phyloP scores from a whole-genome alignment of 768 basidiomycete genomes.

The Galerina marginata region DNA sequence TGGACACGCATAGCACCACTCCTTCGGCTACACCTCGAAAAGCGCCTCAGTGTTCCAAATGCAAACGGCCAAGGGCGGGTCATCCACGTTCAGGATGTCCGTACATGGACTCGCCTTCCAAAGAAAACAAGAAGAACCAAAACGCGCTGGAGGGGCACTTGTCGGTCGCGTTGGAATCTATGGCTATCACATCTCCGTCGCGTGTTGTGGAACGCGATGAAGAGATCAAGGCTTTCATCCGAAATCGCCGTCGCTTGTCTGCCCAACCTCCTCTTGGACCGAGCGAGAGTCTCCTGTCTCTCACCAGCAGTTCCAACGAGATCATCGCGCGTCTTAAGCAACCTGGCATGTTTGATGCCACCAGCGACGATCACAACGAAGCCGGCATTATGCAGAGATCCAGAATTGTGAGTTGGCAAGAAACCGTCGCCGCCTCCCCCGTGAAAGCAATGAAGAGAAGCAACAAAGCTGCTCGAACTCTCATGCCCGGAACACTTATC shows the following conservation, averaged over 20 bases:
- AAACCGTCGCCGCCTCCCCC: slow-evolving; percentile 27
- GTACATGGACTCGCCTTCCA: slow-evolving; percentile 37
- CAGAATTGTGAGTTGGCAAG: slow-evolving; percentile 43
- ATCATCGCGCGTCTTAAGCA: slow-evolving; percentile 51
- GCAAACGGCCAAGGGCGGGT: slow-evolving; percentile 56
- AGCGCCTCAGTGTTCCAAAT: slow-evolving; percentile 57
- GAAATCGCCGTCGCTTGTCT: slow-evolving; percentile 39
- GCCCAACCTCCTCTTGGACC: slow-evolving; percentile 29
- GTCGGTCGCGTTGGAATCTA: slow-evolving; percentile 50
- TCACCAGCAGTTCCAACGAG: slow-evolving; percentile 52
- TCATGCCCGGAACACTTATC: slow-evolving; percentile 63
- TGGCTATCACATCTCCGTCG: slow-evolving; percentile 40
- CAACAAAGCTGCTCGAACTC: slow-evolving; percentile 36
- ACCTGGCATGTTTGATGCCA: slow-evolving; percentile 45
- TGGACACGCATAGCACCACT: slow-evolving; percentile 14
- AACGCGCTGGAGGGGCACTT: slow-evolving; percentile 31
- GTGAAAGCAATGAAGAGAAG: slow-evolving; percentile 22
- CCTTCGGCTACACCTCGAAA: slow-evolving; percentile 51
- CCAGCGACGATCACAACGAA: slow-evolving; percentile 32
- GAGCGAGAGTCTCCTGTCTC: slow-evolving; percentile 53
- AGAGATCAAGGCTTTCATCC: slow-evolving; percentile 37
- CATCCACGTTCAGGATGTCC: slow-evolving; percentile 72
- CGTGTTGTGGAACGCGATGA: slow-evolving; percentile 30
- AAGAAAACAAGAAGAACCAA: slow-evolving; percentile 13
- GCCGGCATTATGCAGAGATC: slow-evolving; percentile 32